phyloP scores from a whole-genome alignment of 116 monocot species.

The Dioscorea cayenensis region DNA sequence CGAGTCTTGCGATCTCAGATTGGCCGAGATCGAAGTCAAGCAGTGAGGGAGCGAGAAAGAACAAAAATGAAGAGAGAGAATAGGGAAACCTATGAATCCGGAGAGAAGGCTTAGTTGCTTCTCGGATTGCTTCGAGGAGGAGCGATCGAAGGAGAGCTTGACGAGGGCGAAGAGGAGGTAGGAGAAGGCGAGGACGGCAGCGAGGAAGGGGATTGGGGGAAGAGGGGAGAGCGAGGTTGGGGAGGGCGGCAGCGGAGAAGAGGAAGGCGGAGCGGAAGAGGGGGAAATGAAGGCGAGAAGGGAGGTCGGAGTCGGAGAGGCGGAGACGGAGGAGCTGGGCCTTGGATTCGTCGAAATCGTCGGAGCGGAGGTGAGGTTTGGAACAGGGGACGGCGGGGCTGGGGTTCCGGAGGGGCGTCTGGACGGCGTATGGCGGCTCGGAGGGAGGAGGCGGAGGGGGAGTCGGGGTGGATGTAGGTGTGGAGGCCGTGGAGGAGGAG shows the following conservation, averaged over 20 bases:
- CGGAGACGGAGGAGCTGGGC: conserved; percentile 73
- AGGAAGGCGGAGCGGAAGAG: conserved; percentile 26
- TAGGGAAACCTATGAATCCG: conserved; percentile 24
- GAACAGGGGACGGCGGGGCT: conserved; percentile 1
- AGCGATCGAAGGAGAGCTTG: conserved; percentile 21
- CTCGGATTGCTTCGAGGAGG: conserved; percentile 24
- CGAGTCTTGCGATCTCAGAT: background rate
- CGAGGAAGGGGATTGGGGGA: conserved; percentile 1
- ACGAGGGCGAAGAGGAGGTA: conserved; percentile 22
- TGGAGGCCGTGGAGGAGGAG: conserved; percentile 46
- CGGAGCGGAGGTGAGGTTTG: background rate
- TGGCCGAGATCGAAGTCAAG: conserved; percentile 24
- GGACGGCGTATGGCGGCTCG: conserved; percentile 45
- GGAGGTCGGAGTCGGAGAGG: conserved; percentile 48
- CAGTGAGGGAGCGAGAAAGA: conserved; percentile 19
- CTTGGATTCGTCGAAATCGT: conserved; percentile 34
- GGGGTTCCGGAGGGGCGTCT: background rate
- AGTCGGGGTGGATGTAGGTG: conserved; percentile 75
- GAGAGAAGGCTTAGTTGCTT: conserved; percentile 19
- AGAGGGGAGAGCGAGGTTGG: conserved; percentile 16
- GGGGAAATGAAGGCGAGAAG: conserved; percentile 38
- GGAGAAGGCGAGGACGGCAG: conserved; percentile 8
- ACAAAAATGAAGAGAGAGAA: conserved; percentile 11
- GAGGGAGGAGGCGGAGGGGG: conserved; percentile 18
- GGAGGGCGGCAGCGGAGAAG: conserved; percentile 16